phyloP scores from a whole-genome alignment of 2,329 filamentous ascomycete genomes.

The Pseudocercospora cruenta region DNA sequence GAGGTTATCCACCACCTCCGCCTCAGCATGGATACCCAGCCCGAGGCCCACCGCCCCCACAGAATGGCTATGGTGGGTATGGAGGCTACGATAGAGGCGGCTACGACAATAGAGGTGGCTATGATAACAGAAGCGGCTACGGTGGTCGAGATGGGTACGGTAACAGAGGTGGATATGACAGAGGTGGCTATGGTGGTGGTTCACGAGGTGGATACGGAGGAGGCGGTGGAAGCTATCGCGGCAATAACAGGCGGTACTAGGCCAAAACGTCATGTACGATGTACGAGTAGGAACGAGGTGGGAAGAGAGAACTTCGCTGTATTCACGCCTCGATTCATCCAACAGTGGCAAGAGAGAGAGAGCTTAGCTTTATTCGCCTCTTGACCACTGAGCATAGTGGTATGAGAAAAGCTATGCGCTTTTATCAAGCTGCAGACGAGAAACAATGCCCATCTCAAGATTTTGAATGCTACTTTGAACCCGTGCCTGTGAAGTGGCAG shows the following conservation, averaged over 20 bases:
- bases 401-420: too few species aligned
- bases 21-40: slow-evolving; percentile 30
- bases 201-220: slow-evolving; percentile 16
- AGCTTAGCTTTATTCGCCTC: too few species aligned
- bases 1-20: slow-evolving; percentile 16
- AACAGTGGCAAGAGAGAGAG: too few species aligned
- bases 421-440: too few species aligned
- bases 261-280: neutral
- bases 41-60: slow-evolving; percentile 24
- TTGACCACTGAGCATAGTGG: too few species aligned
- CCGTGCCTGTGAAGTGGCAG: too few species aligned
- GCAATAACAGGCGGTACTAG: slow-evolving; percentile 19
- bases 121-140: slow-evolving; percentile 17
- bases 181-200: slow-evolving; percentile 8
- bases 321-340: too few species aligned
- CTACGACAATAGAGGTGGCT: slow-evolving; percentile 15
- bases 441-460: too few species aligned
- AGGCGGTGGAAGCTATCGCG: slow-evolving; percentile 6
- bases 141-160: slow-evolving; percentile 17
- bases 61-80: slow-evolving; percentile 32
- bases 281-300: neutral
- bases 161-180: slow-evolving; percentile 4
- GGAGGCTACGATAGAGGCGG: slow-evolving; percentile 16
- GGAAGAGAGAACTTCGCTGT: too few species aligned
- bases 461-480: too few species aligned